Conservation (phyloP, 108 stramenopile genomes). For the Skeletonema grethae region DNA sequence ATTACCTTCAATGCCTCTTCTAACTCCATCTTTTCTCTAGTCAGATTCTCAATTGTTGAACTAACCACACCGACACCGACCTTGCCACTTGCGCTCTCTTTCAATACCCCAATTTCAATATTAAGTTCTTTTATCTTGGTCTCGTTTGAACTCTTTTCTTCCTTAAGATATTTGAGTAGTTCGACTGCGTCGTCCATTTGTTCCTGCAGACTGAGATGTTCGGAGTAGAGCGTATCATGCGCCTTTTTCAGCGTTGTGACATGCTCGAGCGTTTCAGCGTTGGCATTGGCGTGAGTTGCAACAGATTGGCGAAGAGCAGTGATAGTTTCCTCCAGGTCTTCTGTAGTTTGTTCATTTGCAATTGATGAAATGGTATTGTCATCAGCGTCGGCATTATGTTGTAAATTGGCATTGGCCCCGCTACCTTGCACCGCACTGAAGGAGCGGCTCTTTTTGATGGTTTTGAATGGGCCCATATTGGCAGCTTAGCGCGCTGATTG, state of each 20-base stretch:
- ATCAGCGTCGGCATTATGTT: background rate
- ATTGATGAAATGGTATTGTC: background rate
- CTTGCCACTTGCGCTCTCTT: conserved; percentile 7
- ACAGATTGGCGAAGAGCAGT: conserved; percentile 23
- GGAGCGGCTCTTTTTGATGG: conserved; percentile 1
- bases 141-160: conserved; percentile 31
- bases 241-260: conserved; percentile 29
- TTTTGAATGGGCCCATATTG: background rate
- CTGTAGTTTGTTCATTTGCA: conserved; percentile 15
- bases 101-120: conserved; percentile 3
- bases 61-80: conserved; percentile 23
- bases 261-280: conserved; percentile 34
- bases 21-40: conserved; percentile 38
- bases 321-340: conserved; percentile 34
- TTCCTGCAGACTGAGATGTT: conserved; percentile 28
- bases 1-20: conserved; percentile 5
- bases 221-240: conserved; percentile 26
- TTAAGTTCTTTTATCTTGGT: conserved; percentile 14
- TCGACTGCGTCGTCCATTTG: conserved; percentile 52
- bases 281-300: conserved; percentile 30
- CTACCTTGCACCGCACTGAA: background rate
- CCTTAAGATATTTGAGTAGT: conserved; percentile 43
- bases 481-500: no score
- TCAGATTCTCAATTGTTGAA: conserved; percentile 28
- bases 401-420: background rate